Evolutionary conservation across 495 filamentous ascomycete species (phyloP).

Genomic region (Thozetella sp.): DNA sequence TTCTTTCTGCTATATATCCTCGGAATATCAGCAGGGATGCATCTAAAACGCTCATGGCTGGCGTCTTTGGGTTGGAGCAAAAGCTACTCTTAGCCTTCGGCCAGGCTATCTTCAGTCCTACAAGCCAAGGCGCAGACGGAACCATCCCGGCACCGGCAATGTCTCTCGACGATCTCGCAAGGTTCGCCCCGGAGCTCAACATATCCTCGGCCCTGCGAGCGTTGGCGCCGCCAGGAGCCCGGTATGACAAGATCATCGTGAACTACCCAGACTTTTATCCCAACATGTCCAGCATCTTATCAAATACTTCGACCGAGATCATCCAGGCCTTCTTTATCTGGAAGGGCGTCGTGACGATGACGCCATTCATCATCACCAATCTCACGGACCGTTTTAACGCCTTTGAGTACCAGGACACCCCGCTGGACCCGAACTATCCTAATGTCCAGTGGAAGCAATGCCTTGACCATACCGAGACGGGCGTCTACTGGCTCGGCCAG

Average conservation of each 20-base stretch:
- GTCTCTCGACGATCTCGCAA: background rate
- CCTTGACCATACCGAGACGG: background rate
- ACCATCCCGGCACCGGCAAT: background rate
- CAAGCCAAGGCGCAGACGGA: background rate
- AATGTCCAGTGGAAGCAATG: background rate
- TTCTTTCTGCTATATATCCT: background rate
- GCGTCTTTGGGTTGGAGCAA: background rate
- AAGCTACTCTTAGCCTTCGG: background rate
- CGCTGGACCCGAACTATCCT: background rate
- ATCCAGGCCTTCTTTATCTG: background rate
- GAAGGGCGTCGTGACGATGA: background rate
- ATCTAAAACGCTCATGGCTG: background rate
- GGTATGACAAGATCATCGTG: background rate
- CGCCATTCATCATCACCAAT: background rate
- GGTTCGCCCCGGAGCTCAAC: background rate
- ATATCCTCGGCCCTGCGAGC: background rate
- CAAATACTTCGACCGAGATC: background rate
- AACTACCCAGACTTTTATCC: background rate
- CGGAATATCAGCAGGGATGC: background rate
- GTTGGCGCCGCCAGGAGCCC: background rate
- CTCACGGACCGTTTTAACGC: background rate
- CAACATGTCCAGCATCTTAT: background rate
- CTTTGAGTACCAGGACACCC: background rate
- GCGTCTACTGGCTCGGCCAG: background rate
- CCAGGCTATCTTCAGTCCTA: background rate